A percentile compares a stretch with the other conserved stretches of the same genome.
phyloP scores from a whole-genome alignment of 2,329 filamentous ascomycete genomes.

The Trichoderma sp. region DNA sequence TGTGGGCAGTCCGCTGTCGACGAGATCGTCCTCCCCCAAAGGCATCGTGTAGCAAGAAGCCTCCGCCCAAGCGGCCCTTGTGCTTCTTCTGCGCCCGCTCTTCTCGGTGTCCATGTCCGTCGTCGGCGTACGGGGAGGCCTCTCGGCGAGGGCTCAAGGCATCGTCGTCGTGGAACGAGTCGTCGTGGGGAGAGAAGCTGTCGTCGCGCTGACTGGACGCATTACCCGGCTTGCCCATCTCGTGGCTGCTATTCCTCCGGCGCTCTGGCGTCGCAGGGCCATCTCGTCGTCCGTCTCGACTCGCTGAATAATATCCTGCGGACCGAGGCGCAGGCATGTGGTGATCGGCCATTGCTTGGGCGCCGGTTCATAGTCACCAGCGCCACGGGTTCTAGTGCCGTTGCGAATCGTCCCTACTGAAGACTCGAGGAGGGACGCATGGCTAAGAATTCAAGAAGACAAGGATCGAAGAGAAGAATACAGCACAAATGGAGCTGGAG shows the following conservation, averaged over 20 bases:
- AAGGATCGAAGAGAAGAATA: neutral
- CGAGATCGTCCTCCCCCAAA: conserved; percentile 36
- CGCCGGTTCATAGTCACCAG: conserved; percentile 23
- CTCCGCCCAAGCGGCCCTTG: conserved; percentile 47
- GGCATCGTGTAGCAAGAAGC: conserved; percentile 51
- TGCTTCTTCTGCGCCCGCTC: conserved; percentile 35
- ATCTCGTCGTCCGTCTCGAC: conserved; percentile 20
- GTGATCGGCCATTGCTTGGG: conserved; percentile 26
- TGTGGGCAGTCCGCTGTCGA: conserved; percentile 18
- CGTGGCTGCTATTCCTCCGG: conserved; percentile 34
- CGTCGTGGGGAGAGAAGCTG: conserved; percentile 21
- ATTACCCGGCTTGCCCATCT: conserved; percentile 46
- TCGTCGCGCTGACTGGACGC: conserved; percentile 32
- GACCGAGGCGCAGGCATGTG: conserved; percentile 21
- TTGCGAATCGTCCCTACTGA: neutral
- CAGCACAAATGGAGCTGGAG: neutral
- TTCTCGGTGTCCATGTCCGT: conserved; percentile 25
- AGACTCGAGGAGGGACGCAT: neutral
- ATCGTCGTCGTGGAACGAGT: conserved; percentile 17
- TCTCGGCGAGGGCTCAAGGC: neutral
- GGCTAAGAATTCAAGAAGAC: neutral
- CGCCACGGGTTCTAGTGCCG: neutral
- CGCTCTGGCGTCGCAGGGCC: conserved; percentile 21
- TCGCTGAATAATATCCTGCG: conserved; percentile 12
- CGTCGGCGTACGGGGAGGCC: conserved; percentile 7